Conservation (phyloP, 2,329 filamentous ascomycete genomes). For the Aotearoamyces nothofagi region DNA sequence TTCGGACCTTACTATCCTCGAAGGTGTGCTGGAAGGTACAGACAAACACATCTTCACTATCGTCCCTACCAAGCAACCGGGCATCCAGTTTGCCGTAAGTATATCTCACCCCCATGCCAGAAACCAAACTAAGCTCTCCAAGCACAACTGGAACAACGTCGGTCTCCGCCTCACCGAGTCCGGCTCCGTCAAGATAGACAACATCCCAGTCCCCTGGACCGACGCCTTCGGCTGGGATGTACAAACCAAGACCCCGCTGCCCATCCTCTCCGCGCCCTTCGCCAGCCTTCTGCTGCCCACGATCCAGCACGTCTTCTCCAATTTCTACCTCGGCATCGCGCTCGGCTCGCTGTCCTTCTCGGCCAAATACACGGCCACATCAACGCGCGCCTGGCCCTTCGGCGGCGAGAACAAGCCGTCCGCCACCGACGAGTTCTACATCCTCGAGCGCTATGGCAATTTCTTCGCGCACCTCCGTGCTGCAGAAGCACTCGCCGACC, state of each 20-base stretch:
- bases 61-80: conserved; percentile 39
- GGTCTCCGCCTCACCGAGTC: conserved; percentile 49
- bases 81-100: conserved; percentile 32
- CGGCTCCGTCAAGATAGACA: conserved; percentile 42
- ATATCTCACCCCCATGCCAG: background rate
- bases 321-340: conserved; percentile 50
- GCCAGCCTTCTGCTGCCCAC: conserved; percentile 42
- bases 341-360: conserved; percentile 40
- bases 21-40: conserved; percentile 43
- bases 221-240: conserved; percentile 48
- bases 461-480: conserved; percentile 47
- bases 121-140: background rate
- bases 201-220: conserved; percentile 39
- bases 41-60: conserved; percentile 47
- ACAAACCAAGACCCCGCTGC: conserved; percentile 31
- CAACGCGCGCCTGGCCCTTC: conserved; percentile 47
- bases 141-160: conserved; percentile 49
- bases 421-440: conserved; percentile 47
- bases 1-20: conserved; percentile 49
- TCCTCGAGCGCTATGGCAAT: conserved; percentile 48
- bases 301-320: conserved; percentile 50
- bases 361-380: conserved; percentile 36
- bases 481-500: conserved; percentile 40
- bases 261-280: conserved; percentile 36
- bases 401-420: conserved; percentile 44